Percentiles rank a stretch among this genome's conserved stretches.
Conservation (phyloP, 306 rosid species). For the Styphnolobium japonicum region DNA sequence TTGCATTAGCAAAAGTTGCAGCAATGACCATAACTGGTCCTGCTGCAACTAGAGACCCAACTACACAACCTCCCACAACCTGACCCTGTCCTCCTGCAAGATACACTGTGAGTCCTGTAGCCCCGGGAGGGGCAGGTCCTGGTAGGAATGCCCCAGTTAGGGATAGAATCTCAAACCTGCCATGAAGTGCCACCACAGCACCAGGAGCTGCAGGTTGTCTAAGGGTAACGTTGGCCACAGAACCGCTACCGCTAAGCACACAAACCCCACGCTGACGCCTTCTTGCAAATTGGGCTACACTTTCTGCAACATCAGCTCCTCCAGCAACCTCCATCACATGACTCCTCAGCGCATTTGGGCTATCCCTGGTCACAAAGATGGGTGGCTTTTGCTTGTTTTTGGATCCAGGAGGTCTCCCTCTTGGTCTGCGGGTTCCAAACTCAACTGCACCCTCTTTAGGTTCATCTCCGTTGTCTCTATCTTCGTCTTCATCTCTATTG, state of each 20-base stretch:
- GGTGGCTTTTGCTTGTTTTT: slow-evolving; percentile 96
- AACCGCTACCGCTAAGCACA: slow-evolving; percentile 89
- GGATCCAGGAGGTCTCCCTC: slow-evolving; percentile 96
- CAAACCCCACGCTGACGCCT: slow-evolving; percentile 94
- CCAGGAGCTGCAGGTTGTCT: slow-evolving; percentile 84
- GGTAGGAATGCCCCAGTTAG: slow-evolving; percentile 84
- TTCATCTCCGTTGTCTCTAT: slow-evolving; percentile 56
- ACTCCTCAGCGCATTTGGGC: slow-evolving; percentile 87
- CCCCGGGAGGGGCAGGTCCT: slow-evolving; percentile 87
- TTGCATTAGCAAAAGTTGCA: slow-evolving; percentile 92
- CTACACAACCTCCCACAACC: slow-evolving; percentile 89
- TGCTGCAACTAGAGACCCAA: slow-evolving; percentile 81
- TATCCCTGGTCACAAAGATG: slow-evolving; percentile 79
- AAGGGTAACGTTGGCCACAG: slow-evolving; percentile 82
- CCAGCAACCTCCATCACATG: slow-evolving; percentile 89
- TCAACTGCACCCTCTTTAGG: slow-evolving; percentile 86
- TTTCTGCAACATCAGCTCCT: slow-evolving; percentile 84
- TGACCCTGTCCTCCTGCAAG: slow-evolving; percentile 87
- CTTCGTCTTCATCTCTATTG: slow-evolving; percentile 48
- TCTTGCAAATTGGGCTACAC: slow-evolving; percentile 78
- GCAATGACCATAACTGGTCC: slow-evolving; percentile 95
- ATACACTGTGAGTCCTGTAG: slow-evolving; percentile 82
- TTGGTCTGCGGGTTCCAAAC: slow-evolving; percentile 66
- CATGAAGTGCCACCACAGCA: slow-evolving; percentile 80
- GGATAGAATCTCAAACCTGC: slow-evolving; percentile 87